Conservation (phyloP, 768 basidiomycete species). For the Rhizopogon vinicolor region DNA sequence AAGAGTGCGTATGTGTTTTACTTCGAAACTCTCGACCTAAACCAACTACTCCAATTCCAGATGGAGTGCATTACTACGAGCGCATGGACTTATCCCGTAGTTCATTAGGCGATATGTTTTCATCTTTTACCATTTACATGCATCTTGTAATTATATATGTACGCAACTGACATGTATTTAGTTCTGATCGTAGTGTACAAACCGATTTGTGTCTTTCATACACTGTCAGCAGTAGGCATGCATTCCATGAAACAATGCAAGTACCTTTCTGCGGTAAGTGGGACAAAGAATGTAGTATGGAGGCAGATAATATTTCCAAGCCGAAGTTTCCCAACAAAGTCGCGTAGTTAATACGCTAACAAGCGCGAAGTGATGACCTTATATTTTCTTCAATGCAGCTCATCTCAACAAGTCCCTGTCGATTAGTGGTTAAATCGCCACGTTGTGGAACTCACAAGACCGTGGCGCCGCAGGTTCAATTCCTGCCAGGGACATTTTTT, state of each 20-base stretch:
- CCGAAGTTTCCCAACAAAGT: no score
- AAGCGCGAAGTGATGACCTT: not conserved
- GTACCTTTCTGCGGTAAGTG: no score
- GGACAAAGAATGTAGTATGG: no score
- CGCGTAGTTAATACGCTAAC: no score
- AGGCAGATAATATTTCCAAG: no score
- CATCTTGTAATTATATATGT: conserved; percentile 1
- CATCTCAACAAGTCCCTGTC: conserved; percentile 27
- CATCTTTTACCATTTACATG: not conserved
- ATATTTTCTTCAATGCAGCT: not conserved
- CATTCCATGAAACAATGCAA: no score
- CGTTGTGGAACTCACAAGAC: conserved; percentile 32
- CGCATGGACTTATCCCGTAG: conserved; percentile 41
- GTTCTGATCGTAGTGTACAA: not conserved
- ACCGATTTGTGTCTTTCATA: not conserved
- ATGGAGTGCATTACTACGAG: conserved; percentile 60
- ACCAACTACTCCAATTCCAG: conserved; percentile 31
- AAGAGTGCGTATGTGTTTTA: conserved; percentile 55
- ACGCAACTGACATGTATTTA: not conserved
- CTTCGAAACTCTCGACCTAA: conserved; percentile 1
- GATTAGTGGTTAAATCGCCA: conserved; percentile 41
- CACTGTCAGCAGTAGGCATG: no score
- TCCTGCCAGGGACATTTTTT: conserved; percentile 32
- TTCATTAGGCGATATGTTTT: not conserved
- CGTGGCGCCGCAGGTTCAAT: conserved; percentile 36